Conservation (phyloP, 2,329 filamentous ascomycete species). For the Penicillium sp. region DNA sequence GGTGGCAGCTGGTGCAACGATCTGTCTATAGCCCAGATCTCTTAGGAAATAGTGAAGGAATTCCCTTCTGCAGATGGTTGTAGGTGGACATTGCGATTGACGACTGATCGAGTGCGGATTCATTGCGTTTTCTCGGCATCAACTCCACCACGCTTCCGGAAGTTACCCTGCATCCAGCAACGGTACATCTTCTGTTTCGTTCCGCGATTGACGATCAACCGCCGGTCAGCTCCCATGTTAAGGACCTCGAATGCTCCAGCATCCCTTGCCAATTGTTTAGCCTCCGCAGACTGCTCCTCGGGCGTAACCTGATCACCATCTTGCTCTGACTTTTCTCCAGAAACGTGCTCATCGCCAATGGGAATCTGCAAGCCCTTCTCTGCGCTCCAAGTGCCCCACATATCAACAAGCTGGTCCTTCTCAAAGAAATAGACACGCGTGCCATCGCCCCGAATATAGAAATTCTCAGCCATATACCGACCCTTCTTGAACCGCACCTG, state of each 20-base stretch:
- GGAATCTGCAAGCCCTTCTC: conserved; percentile 33
- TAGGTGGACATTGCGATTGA: neutral
- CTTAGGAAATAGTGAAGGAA: neutral
- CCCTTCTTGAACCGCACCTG: conserved; percentile 97
- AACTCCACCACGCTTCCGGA: conserved; percentile 34
- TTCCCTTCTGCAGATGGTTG: neutral
- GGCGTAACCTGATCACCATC: conserved; percentile 4
- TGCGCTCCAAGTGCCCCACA: conserved; percentile 63
- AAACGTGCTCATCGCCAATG: neutral
- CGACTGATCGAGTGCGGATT: too few relatives aligned
- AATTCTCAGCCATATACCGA: conserved; percentile 90
- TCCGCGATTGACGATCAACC: conserved; percentile 87
- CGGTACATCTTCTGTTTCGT: conserved; percentile 95
- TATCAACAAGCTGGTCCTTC: conserved; percentile 69
- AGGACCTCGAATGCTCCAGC: conserved; percentile 62
- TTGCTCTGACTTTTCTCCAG: neutral
- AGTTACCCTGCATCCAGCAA: conserved; percentile 63
- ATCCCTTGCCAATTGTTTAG: conserved; percentile 14
- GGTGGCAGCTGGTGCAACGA: neutral
- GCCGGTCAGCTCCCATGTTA: conserved; percentile 77
- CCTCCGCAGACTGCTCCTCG: conserved; percentile 9
- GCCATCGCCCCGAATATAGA: conserved; percentile 92
- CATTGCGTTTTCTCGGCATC: neutral
- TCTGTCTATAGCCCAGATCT: neutral
- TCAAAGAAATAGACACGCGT: conserved; percentile 98